These are phyloP conservation scores for Penicillium angulare DNA, from an alignment of 495 filamentous ascomycete genomes.

Conservation along the genomic window DNA sequence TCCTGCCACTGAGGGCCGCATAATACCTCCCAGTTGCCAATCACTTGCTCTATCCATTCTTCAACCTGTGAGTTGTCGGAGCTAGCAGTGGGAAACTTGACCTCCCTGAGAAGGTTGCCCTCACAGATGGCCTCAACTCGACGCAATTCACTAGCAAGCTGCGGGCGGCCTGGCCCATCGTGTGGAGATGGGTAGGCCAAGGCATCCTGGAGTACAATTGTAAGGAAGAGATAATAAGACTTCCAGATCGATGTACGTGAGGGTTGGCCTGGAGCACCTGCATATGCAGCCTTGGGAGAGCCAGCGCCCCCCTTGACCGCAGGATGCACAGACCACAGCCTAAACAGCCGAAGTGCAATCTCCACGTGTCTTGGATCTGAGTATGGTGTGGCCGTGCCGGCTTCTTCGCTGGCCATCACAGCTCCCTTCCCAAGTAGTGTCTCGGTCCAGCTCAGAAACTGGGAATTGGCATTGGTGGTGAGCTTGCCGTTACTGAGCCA, in stretches of 20 bases:
- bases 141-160: conserved; percentile 70
- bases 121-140: conserved; percentile 74
- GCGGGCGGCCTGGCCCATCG: conserved; percentile 50
- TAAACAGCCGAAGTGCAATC: conserved; percentile 37
- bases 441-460: conserved; percentile 75
- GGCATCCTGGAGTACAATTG: conserved; percentile 47
- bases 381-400: conserved; percentile 35
- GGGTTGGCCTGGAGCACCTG: conserved; percentile 16
- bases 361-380: conserved; percentile 29
- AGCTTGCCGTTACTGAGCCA: conserved; percentile 48
- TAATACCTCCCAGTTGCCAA: conserved; percentile 79
- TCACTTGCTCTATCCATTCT: conserved; percentile 73
- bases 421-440: conserved; percentile 70
- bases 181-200: conserved; percentile 32
- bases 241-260: conserved; percentile 59
- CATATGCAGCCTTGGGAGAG: conserved; percentile 38
- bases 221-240: conserved; percentile 75
- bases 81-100: conserved; percentile 78
- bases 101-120: conserved; percentile 66
- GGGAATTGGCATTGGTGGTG: conserved; percentile 32
- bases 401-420: conserved; percentile 57
- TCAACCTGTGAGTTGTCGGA: conserved; percentile 73
- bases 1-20: conserved; percentile 72
- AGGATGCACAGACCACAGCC: conserved; percentile 43
- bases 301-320: conserved; percentile 39